Percentiles rank a stretch among this genome's conserved stretches.
These are phyloP conservation scores for Phytophthora ramorum DNA, from an alignment of 352 stramenopile genomes.

Conservation along the genomic window DNA sequence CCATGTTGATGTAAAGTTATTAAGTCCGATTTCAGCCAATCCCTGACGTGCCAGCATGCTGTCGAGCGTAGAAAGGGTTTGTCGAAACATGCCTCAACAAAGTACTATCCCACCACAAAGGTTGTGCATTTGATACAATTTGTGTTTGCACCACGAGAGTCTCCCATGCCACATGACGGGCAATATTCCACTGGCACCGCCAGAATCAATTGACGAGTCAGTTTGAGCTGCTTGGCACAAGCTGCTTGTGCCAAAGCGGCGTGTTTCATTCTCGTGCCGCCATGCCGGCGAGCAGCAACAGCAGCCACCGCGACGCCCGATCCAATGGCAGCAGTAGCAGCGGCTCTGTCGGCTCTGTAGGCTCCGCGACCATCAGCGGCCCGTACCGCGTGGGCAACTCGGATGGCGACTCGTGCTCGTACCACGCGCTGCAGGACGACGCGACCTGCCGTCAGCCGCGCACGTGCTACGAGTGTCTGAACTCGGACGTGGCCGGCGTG, in stretches of 20 bases:
- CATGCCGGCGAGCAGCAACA: conserved; percentile 21
- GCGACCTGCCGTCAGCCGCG: conserved; percentile 61
- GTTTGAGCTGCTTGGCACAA: conserved; percentile 17
- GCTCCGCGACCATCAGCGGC: conserved; percentile 29
- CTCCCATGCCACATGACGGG: conserved; percentile 10
- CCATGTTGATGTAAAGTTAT: conserved; percentile 7
- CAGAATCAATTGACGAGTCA: conserved; percentile 27
- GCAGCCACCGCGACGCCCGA: conserved; percentile 4
- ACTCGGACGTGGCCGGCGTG: conserved; percentile 42
- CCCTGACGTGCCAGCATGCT: conserved; percentile 15
- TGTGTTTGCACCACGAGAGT: background rate
- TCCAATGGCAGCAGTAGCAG: conserved; percentile 9
- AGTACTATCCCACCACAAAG: background rate
- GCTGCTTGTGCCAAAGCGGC: too few species aligned
- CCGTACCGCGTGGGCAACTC: conserved; percentile 51
- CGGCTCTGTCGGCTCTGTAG: conserved; percentile 30
- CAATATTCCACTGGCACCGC: conserved; percentile 6
- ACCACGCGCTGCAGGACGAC: conserved; percentile 51
- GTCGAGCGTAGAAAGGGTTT: background rate
- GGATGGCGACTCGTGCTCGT: conserved; percentile 66
- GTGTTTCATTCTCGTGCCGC: conserved; percentile 2
- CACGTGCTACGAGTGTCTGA: conserved; percentile 78
- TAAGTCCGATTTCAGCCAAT: conserved; percentile 19
- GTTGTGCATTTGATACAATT: background rate
- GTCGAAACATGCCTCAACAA: background rate